Conservation (phyloP, 2,329 filamentous ascomycete genomes). For the Trichoderma koningii region DNA sequence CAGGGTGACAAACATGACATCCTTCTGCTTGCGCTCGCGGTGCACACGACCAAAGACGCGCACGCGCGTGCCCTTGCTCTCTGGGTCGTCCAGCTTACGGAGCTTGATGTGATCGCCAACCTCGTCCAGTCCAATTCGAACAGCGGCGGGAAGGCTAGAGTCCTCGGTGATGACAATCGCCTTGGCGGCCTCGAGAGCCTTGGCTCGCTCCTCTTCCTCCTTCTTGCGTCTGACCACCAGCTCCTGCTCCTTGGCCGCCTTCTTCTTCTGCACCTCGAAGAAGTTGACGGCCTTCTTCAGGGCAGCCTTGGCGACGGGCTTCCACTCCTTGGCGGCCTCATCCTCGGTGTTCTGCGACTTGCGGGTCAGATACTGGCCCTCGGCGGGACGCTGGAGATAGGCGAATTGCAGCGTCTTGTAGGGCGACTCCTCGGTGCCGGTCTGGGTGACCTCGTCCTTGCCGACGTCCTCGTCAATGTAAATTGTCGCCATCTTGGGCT, state of each 20-base stretch:
- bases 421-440: conserved; percentile 70
- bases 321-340: conserved; percentile 39
- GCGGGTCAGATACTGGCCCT: conserved; percentile 37
- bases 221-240: conserved; percentile 30
- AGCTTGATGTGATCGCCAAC: conserved; percentile 38
- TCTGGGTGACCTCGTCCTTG: conserved; percentile 66
- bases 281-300: conserved; percentile 32
- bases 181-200: conserved; percentile 70
- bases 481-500: conserved; percentile 40
- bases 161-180: conserved; percentile 72
- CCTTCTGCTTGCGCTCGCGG: conserved; percentile 73
- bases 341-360: conserved; percentile 59
- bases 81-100: conserved; percentile 41
- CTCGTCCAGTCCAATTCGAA: conserved; percentile 63
- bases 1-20: conserved; percentile 83
- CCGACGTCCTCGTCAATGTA: conserved; percentile 74
- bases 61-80: conserved; percentile 69
- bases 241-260: conserved; percentile 31
- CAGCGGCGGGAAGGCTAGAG: conserved; percentile 66
- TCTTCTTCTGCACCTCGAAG: conserved; percentile 32
- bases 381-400: conserved; percentile 55
- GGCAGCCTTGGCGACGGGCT: conserved; percentile 32
- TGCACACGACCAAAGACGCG: conserved; percentile 81
- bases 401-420: conserved; percentile 82
- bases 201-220: conserved; percentile 32